These are phyloP conservation scores for Polysphondylium violaceum DNA, from an alignment of 78 protist genomes.

Conservation along the genomic window DNA sequence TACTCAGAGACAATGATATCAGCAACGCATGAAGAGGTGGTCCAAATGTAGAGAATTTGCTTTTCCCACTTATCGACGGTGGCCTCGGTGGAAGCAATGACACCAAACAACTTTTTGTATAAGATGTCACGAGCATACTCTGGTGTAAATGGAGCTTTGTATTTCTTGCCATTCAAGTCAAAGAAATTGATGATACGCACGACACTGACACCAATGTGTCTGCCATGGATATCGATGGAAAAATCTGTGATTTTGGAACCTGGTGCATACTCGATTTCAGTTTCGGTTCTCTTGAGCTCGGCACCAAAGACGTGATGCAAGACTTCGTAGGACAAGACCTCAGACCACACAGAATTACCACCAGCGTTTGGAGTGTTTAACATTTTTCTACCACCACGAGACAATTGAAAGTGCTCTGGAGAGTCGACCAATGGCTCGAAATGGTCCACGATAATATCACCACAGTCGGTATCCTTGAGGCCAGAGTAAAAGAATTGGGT, in stretches of 20 bases:
- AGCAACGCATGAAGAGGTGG: constrained; percentile 50
- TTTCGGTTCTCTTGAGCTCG: constrained; percentile 67
- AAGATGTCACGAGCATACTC: constrained; percentile 75
- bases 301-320: constrained; percentile 56
- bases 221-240: constrained; percentile 55
- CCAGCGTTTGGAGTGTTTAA: constrained; percentile 87
- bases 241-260: constrained; percentile 84
- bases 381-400: constrained; percentile 68
- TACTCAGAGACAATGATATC: constrained; percentile 56
- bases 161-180: constrained; percentile 61
- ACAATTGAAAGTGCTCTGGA: constrained; percentile 47
- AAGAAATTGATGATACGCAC: constrained; percentile 81
- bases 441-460: constrained; percentile 72
- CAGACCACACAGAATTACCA: constrained; percentile 85
- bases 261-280: constrained; percentile 75
- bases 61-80: constrained; percentile 81
- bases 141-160: constrained; percentile 50
- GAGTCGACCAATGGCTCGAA: constrained; percentile 51
- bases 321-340: constrained; percentile 79
- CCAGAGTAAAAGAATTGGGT: constrained; percentile 36
- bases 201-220: constrained; percentile 75
- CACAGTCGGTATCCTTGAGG: constrained; percentile 35
- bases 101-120: constrained; percentile 83
- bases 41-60: constrained; percentile 84
- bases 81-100: constrained; percentile 52